These are phyloP conservation scores for Porcisia hertigi DNA, from an alignment of 208 protist genomes.

Conservation along the genomic window DNA sequence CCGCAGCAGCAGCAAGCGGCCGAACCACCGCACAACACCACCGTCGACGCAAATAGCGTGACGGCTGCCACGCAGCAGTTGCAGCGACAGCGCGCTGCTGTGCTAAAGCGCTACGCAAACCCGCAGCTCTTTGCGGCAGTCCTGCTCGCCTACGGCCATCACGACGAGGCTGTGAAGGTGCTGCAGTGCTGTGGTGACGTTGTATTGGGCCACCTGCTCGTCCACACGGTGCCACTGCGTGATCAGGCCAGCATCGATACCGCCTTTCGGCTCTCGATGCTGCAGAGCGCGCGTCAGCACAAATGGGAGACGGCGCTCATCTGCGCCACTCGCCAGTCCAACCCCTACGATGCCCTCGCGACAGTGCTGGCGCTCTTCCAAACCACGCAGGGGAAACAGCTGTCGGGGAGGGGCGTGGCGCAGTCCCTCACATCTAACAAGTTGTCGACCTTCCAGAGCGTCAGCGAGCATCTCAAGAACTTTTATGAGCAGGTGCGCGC, in stretches of 20 bases:
- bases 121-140: slow-evolving; percentile 68
- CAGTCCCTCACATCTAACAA: slow-evolving; percentile 47
- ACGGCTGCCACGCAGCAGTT: slow-evolving; percentile 42
- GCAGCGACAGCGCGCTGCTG: slow-evolving; percentile 36
- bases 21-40: slow-evolving; percentile 61
- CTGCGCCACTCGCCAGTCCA: slow-evolving; percentile 71
- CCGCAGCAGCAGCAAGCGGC: slow-evolving; percentile 14
- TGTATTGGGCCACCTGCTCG: slow-evolving; percentile 64
- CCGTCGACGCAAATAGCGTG: slow-evolving; percentile 59
- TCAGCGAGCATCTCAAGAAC: slow-evolving; percentile 60
- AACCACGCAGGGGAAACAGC: slow-evolving; percentile 55
- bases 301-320: slow-evolving; percentile 79
- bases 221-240: slow-evolving; percentile 81
- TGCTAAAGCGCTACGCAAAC: slow-evolving; percentile 48
- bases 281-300: slow-evolving; percentile 62
- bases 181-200: slow-evolving; percentile 68
- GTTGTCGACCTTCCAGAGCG: slow-evolving; percentile 38
- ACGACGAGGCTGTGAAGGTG: slow-evolving; percentile 70
- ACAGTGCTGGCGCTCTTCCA: slow-evolving; percentile 76
- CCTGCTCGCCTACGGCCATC: slow-evolving; percentile 56
- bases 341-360: slow-evolving; percentile 76
- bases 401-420: slow-evolving; percentile 23
- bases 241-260: slow-evolving; percentile 81
- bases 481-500: slow-evolving; percentile 72
- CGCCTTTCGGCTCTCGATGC: slow-evolving; percentile 74